Evolutionary conservation across 345 rosid species (phyloP).

Genomic region (Ailanthus altissimus): DNA sequence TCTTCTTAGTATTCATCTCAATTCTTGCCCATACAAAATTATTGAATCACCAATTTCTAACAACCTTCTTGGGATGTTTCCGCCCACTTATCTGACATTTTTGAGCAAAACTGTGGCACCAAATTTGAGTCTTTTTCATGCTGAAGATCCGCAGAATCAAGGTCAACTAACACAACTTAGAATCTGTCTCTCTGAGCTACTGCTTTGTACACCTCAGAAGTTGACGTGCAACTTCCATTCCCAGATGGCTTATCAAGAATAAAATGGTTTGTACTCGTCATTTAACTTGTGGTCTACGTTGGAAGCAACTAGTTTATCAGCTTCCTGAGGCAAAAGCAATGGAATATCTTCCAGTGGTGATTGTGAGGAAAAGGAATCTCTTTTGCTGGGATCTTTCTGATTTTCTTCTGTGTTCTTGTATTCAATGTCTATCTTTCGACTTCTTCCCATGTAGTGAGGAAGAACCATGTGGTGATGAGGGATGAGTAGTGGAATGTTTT

Average conservation of each 20-base stretch:
- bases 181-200: conserved; percentile 32
- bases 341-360: conserved; percentile 76
- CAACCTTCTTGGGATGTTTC: conserved; percentile 38
- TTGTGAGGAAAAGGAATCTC: conserved; percentile 47
- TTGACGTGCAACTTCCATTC: conserved; percentile 16
- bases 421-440: conserved; percentile 55
- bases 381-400: conserved; percentile 36
- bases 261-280: conserved; percentile 4
- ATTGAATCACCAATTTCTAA: no score
- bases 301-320: conserved; percentile 33
- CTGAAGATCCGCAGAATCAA: conserved; percentile 29
- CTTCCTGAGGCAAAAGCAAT: conserved; percentile 84
- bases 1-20: no score
- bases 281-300: conserved; percentile 26
- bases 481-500: conserved; percentile 78
- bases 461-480: conserved; percentile 97
- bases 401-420: conserved; percentile 39
- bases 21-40: no score
- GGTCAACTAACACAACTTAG: conserved; percentile 23
- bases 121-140: conserved; percentile 22
- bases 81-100: conserved; percentile 43
- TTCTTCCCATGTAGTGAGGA: conserved; percentile 88
- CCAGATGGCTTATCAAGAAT: conserved; percentile 21
- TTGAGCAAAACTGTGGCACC: conserved; percentile 16
- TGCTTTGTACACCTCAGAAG: conserved; percentile 28